These are phyloP conservation scores for Mycosphaerella sp. DNA, from an alignment of 2,329 filamentous ascomycete genomes.

Conservation along the genomic window DNA sequence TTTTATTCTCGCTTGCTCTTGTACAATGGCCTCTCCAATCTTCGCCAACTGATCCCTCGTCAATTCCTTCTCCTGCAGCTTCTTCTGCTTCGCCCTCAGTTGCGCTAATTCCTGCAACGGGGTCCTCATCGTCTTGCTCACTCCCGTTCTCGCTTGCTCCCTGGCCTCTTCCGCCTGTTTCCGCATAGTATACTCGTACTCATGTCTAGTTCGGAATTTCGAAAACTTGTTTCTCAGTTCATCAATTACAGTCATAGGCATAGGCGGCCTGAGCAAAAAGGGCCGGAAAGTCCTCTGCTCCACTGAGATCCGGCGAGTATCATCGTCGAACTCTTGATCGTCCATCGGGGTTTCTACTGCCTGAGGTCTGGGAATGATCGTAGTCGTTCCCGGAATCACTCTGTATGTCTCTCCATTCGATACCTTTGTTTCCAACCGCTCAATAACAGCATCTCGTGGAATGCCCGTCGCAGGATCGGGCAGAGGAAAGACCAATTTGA, in stretches of 20 bases:
- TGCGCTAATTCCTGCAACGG: slow-evolving; percentile 42
- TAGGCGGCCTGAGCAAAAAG: slow-evolving; percentile 68
- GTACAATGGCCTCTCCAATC: slow-evolving; percentile 39
- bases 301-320: slow-evolving; percentile 70
- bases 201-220: slow-evolving; percentile 73
- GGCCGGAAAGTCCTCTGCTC: slow-evolving; percentile 71
- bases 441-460: slow-evolving; percentile 69
- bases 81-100: slow-evolving; percentile 35
- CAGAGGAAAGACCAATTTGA: slow-evolving; percentile 77
- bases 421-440: slow-evolving; percentile 32
- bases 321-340: slow-evolving; percentile 51
- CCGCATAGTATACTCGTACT: slow-evolving; percentile 61
- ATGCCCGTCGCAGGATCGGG: slow-evolving; percentile 57
- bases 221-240: slow-evolving; percentile 81
- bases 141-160: slow-evolving; percentile 40
- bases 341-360: slow-evolving; percentile 36
- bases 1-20: slow-evolving; percentile 16
- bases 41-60: slow-evolving; percentile 36
- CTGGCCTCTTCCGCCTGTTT: slow-evolving; percentile 55
- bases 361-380: slow-evolving; percentile 68
- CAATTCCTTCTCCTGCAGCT: slow-evolving; percentile 34
- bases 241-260: slow-evolving; percentile 71
- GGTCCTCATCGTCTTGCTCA: slow-evolving; percentile 40
- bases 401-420: slow-evolving; percentile 33
- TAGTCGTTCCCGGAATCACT: slow-evolving; percentile 63